Evolutionary conservation across 1,284 basidiomycete species (phyloP).

Genomic region (Salmacisia buchloeana): DNA sequence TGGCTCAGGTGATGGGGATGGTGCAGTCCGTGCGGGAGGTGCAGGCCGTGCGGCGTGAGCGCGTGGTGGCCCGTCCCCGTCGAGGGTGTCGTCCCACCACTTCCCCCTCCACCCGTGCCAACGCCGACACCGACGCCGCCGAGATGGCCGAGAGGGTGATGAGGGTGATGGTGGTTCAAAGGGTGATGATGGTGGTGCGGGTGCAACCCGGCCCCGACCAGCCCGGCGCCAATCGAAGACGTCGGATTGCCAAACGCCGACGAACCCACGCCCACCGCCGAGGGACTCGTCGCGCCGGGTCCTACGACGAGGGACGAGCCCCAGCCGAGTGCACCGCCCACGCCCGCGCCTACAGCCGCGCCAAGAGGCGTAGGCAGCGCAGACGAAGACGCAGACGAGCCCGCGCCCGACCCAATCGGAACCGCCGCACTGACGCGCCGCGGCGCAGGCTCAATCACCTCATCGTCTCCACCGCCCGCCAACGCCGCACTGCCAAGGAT

Average conservation of each 20-base stretch:
- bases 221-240: conserved; percentile 3
- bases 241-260: too few species aligned
- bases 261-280: too few species aligned
- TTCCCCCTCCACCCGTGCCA: too few species aligned
- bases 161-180: neutral
- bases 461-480: conserved; percentile 48
- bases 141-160: too few species aligned
- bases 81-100: too few species aligned
- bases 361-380: conserved; percentile 31
- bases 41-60: too few species aligned
- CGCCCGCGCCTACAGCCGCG: conserved; percentile 8
- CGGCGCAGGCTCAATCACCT: conserved; percentile 43
- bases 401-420: conserved; percentile 21
- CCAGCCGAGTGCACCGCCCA: neutral
- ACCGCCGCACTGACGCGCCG: conserved; percentile 35
- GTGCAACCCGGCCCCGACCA: too few species aligned
- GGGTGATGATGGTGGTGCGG: neutral
- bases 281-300: too few species aligned
- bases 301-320: too few species aligned
- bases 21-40: neutral
- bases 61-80: too few species aligned
- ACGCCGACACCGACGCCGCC: too few species aligned
- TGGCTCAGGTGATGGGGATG: neutral
- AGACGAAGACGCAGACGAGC: conserved; percentile 19
- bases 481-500: conserved; percentile 49